Evolutionary conservation across 169 alveolate species (phyloP).

Genomic region (Eimeria tenella): DNA sequence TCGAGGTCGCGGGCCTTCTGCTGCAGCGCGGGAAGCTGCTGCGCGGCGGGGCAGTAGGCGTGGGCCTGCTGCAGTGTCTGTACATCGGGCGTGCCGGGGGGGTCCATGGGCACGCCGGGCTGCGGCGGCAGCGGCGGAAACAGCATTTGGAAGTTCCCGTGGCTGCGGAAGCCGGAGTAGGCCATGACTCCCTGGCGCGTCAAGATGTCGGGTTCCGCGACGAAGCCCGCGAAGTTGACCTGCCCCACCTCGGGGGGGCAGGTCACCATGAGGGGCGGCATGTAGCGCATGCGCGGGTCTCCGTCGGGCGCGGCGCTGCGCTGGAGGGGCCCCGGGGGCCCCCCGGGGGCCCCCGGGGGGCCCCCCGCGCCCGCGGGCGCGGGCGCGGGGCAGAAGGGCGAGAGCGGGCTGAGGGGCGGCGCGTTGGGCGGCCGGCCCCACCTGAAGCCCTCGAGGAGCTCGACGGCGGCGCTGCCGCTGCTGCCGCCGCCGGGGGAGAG

Average conservation of each 20-base stretch:
- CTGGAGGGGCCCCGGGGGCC: neutral
- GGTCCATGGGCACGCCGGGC: constrained; percentile 83
- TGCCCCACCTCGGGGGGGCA: constrained; percentile 88
- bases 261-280: constrained; percentile 86
- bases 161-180: constrained; percentile 83
- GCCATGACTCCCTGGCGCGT: constrained; percentile 85
- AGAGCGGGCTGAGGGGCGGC: constrained; percentile 8
- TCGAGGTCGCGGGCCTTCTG: constrained; percentile 21
- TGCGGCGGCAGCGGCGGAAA: constrained; percentile 87
- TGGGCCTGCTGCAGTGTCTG: constrained; percentile 58
- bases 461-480: constrained; percentile 58
- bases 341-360: constrained; percentile 22
- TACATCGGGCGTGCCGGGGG: constrained; percentile 86
- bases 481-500: neutral
- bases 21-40: neutral
- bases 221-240: constrained; percentile 83
- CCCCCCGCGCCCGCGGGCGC: constrained; percentile 15
- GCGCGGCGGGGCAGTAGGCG: no score
- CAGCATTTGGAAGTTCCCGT: constrained; percentile 84
- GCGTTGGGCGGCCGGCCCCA: constrained; percentile 84
- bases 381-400: neutral
- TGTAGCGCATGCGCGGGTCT: constrained; percentile 62
- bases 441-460: constrained; percentile 84
- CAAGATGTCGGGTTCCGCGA: constrained; percentile 85
- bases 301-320: constrained; percentile 33